Evolutionary conservation across 169 alveolate genomes (phyloP).

Genomic region (Cryptosporidium tyzzeri): DNA sequence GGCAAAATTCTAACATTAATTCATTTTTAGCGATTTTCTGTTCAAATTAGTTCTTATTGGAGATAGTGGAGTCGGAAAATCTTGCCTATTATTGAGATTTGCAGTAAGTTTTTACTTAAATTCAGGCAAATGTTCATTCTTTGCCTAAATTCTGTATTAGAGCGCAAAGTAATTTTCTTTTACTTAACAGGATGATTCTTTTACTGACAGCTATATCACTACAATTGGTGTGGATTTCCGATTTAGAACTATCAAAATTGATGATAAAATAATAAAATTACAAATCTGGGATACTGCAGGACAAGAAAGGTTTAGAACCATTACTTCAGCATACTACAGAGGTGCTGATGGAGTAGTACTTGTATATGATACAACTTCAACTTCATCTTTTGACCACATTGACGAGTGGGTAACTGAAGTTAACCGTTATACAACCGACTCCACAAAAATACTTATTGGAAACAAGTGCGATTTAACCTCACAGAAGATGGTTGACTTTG

Average conservation of each 20-base stretch:
- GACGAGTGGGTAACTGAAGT: conserved; percentile 94
- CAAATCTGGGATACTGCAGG: conserved; percentile 99
- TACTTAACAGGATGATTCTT: conserved; percentile 85
- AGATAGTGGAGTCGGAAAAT: conserved; percentile 98
- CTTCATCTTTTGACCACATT: conserved; percentile 86
- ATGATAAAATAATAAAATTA: conserved; percentile 90
- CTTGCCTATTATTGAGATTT: conserved; percentile 95
- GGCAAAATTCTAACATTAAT: conserved; percentile 13
- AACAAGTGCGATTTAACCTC: conserved; percentile 92
- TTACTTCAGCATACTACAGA: conserved; percentile 95
- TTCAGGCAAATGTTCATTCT: conserved; percentile 41
- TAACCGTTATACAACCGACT: conserved; percentile 93
- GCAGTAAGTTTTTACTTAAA: conserved; percentile 82
- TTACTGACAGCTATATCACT: conserved; percentile 91
- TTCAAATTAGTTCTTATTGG: conserved; percentile 97
- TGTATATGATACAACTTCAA: conserved; percentile 91
- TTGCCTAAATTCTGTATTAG: conserved; percentile 11
- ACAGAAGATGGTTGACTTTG: conserved; percentile 43
- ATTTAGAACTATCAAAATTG: conserved; percentile 91
- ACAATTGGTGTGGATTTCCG: conserved; percentile 94
- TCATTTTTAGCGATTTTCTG: conserved; percentile 87
- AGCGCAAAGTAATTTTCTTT: conserved; percentile 27
- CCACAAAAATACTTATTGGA: conserved; percentile 94
- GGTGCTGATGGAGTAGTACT: conserved; percentile 96
- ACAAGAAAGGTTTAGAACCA: conserved; percentile 95